Percentiles rank a stretch among this genome's conserved stretches.
These are phyloP conservation scores for Boeremia exigua DNA, from an alignment of 2,329 filamentous ascomycete genomes.

Conservation along the genomic window DNA sequence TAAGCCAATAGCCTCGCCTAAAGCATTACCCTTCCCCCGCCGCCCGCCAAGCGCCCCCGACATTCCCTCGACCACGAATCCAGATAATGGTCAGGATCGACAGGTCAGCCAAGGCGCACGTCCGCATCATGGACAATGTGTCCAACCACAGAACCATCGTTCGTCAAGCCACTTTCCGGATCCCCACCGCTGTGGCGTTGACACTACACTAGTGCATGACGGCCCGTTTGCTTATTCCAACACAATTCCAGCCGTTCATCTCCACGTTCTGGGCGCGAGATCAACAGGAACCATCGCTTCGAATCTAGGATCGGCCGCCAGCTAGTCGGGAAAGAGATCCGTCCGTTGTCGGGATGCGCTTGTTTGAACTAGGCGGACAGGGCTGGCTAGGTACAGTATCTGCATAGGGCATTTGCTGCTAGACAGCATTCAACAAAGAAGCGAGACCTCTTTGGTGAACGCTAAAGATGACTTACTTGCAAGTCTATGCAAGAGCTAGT, in stretches of 20 bases:
- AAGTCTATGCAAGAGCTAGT: background rate
- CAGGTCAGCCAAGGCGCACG: conserved; percentile 2
- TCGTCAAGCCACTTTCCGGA: conserved; percentile 1
- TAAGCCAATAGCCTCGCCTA: background rate
- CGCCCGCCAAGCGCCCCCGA: background rate
- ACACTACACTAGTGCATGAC: conserved; percentile 5
- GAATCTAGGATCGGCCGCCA: background rate
- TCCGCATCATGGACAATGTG: background rate
- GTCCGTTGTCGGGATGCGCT: background rate
- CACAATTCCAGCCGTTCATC: background rate
- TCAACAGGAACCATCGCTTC: background rate
- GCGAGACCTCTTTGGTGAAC: background rate
- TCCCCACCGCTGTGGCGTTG: conserved; percentile 10
- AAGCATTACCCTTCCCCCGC: background rate
- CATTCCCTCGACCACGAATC: background rate
- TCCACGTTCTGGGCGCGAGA: background rate
- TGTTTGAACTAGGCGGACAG: background rate
- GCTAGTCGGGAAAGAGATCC: background rate
- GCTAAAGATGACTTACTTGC: background rate
- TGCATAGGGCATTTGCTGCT: background rate
- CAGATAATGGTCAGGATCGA: background rate
- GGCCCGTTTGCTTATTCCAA: background rate
- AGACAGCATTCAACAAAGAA: background rate
- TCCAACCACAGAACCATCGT: background rate
- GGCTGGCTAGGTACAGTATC: background rate